Conservation (phyloP, 345 rosid genomes). For the Salix udensis region DNA sequence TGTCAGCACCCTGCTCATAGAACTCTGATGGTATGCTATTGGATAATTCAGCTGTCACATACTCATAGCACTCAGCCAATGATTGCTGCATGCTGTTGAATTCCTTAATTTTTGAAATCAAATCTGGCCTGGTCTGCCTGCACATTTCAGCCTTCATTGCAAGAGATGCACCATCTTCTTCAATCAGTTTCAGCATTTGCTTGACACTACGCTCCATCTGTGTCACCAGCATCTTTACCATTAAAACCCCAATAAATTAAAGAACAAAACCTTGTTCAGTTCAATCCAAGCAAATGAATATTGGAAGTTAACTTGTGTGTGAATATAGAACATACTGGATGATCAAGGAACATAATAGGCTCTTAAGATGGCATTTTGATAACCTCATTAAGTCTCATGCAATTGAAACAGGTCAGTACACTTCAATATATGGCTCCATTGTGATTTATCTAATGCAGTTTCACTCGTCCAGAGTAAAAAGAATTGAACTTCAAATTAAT, state of each 20-base stretch:
- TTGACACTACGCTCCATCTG: constrained; percentile 68
- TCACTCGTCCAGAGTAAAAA: not conserved
- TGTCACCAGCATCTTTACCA: not conserved
- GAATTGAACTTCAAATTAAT: not conserved
- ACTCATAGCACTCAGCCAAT: constrained; percentile 74
- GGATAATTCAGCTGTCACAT: constrained; percentile 56
- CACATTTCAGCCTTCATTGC: constrained; percentile 79
- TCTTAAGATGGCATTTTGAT: not conserved
- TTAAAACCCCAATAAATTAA: not conserved
- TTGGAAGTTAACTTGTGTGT: not conserved
- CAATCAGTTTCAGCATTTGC: constrained; percentile 60
- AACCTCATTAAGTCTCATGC: too few species aligned
- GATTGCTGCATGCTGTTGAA: constrained; percentile 64
- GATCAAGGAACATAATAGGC: not conserved
- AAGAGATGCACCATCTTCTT: constrained; percentile 71
- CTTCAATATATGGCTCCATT: not conserved
- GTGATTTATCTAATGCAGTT: not conserved
- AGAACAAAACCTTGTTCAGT: too few species aligned
- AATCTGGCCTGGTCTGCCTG: constrained; percentile 64
- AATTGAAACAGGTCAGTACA: not conserved
- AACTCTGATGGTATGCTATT: constrained; percentile 48
- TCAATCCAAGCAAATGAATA: too few species aligned
- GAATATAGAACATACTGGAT: not conserved
- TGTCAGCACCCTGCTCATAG: constrained; percentile 51
- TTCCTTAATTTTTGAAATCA: constrained; percentile 56